Evolutionary conservation across 495 filamentous ascomycete genomes (phyloP).

Genomic region (Penicillium pancosmium): DNA sequence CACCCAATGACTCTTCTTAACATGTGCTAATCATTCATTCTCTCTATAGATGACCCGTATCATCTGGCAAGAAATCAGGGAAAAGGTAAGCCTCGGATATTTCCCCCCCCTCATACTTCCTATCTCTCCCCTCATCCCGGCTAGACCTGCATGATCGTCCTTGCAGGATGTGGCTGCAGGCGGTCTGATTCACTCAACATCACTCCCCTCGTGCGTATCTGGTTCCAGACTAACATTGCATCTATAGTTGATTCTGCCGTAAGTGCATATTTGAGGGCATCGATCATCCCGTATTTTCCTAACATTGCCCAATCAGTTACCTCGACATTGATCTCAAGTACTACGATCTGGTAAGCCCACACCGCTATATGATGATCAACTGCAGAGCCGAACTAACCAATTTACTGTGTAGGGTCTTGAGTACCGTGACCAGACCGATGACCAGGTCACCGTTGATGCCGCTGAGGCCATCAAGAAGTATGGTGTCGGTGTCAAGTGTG

Average conservation of each 20-base stretch:
- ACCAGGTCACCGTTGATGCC: conserved; percentile 91
- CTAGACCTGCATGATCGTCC: conserved; percentile 24
- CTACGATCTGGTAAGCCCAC: conserved; percentile 74
- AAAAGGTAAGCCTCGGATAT: conserved; percentile 63
- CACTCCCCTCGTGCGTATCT: conserved; percentile 16
- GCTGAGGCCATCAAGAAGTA: conserved; percentile 99
- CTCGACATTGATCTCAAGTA: conserved; percentile 98
- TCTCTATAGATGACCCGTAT: conserved; percentile 83
- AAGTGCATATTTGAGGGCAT: conserved; percentile 31
- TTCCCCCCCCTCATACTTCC: conserved; percentile 15
- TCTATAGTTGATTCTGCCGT: conserved; percentile 80
- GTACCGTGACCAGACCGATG: conserved; percentile 93
- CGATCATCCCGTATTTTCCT: conserved; percentile 15
- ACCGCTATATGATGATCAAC: neutral
- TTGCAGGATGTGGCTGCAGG: conserved; percentile 22
- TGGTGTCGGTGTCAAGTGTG: conserved; percentile 97
- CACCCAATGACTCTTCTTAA: neutral
- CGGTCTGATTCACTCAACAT: conserved; percentile 3
- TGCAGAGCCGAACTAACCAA: conserved; percentile 6
- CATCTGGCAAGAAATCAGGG: conserved; percentile 98
- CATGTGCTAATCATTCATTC: conserved; percentile 29
- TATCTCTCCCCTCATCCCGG: conserved; percentile 13
- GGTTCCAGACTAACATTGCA: conserved; percentile 24
- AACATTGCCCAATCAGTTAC: conserved; percentile 53
- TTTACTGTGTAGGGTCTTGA: conserved; percentile 66